A percentile compares a stretch with the other conserved stretches of the same genome.
phyloP scores from a whole-genome alignment of 2,329 filamentous ascomycete species.

The Nothophaeocryptopus gaeumannii region DNA sequence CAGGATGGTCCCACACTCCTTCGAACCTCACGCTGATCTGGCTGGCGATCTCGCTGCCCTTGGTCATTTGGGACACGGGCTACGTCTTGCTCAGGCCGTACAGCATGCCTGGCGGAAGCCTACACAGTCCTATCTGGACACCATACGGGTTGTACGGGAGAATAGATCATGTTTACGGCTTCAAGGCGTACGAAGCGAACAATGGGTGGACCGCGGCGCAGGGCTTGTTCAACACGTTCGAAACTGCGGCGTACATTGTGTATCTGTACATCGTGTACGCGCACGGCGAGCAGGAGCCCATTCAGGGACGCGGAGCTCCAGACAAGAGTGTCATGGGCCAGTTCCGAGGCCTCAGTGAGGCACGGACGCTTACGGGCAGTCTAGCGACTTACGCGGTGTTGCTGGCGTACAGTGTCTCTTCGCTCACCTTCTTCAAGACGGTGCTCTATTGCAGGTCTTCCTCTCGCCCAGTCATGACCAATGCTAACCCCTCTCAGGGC shows the following conservation, averaged over 20 bases:
- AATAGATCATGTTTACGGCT: constrained; percentile 80
- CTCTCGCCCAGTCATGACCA: neutral
- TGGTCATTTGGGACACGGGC: constrained; percentile 76
- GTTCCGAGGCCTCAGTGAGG: constrained; percentile 48
- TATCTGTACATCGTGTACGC: constrained; percentile 57
- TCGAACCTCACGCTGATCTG: constrained; percentile 63
- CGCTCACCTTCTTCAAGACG: constrained; percentile 68
- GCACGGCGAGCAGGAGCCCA: constrained; percentile 39
- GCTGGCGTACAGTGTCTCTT: constrained; percentile 56
- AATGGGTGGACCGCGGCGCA: constrained; percentile 80
- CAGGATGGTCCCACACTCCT: constrained; percentile 58
- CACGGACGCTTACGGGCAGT: constrained; percentile 51
- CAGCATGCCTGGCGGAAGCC: constrained; percentile 72
- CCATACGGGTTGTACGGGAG: constrained; percentile 79
- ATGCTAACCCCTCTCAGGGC: constrained; percentile 39
- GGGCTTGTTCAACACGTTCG: constrained; percentile 64
- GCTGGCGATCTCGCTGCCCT: constrained; percentile 70
- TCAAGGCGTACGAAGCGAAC: constrained; percentile 63
- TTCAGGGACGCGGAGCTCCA: constrained; percentile 38
- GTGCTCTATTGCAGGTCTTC: constrained; percentile 56
- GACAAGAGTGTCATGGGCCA: constrained; percentile 43
- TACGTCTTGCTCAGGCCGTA: constrained; percentile 79
- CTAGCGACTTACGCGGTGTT: constrained; percentile 56
- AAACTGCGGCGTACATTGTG: constrained; percentile 62
- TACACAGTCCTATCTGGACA: constrained; percentile 69